Evolutionary conservation across 164 flowering plant species (phyloP).

Genomic region (Sextonia rubra): DNA sequence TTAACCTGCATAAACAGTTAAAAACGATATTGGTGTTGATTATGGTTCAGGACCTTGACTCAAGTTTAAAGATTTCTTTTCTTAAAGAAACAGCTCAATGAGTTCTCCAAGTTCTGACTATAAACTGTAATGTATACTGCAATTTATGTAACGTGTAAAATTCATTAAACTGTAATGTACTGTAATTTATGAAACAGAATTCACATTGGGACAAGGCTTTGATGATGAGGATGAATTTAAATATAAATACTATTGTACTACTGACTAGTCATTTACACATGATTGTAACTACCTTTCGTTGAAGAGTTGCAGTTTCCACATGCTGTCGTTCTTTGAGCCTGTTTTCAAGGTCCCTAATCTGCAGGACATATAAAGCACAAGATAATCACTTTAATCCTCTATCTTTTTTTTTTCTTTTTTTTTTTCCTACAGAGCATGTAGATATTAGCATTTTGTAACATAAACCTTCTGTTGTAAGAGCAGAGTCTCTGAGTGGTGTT

Average conservation of each 20-base stretch:
- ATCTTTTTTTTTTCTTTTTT: background rate
- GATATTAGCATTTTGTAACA: no score
- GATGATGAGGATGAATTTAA: no score
- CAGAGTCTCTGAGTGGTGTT: slow-evolving; percentile 21
- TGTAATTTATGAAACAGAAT: background rate
- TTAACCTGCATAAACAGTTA: slow-evolving; percentile 3
- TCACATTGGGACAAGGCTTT: background rate
- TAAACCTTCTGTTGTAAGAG: background rate
- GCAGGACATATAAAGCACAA: background rate
- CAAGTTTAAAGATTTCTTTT: background rate
- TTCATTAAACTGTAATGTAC: background rate
- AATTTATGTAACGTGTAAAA: background rate
- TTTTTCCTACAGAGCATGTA: background rate
- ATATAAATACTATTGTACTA: background rate
- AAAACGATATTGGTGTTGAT: background rate
- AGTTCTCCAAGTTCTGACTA: background rate
- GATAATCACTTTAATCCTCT: background rate
- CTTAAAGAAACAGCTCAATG: background rate
- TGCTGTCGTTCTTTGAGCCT: slow-evolving; percentile 23
- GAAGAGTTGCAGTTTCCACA: slow-evolving; percentile 29
- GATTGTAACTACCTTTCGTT: slow-evolving; percentile 52
- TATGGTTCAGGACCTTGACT: background rate
- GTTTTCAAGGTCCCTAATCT: slow-evolving; percentile 32
- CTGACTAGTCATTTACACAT: background rate
- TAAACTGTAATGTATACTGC: no score